These are phyloP conservation scores for Candida pseudoglaebosa DNA, from an alignment of 805 yeast species.

Conservation along the genomic window DNA sequence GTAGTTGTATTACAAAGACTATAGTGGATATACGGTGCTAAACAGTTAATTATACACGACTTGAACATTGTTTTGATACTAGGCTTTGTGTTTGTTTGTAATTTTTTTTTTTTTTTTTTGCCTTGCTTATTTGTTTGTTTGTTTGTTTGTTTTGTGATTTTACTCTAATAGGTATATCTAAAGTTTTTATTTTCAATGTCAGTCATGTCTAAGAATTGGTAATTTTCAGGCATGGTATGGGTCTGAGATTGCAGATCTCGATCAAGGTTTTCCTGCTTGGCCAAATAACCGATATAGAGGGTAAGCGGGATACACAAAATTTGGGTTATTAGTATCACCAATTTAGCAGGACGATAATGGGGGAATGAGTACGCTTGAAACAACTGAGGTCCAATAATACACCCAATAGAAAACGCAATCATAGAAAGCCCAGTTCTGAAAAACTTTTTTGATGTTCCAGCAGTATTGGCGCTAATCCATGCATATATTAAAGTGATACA, in stretches of 20 bases:
- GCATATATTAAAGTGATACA: conserved; percentile 55
- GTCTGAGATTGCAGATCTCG: conserved; percentile 32
- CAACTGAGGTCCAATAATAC: conserved; percentile 64
- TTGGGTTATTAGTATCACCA: conserved; percentile 50
- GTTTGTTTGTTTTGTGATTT: too few species aligned
- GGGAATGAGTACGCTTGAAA: conserved; percentile 54
- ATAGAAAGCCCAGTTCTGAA: conserved; percentile 55
- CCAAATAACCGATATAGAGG: conserved; percentile 38
- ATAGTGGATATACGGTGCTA: too few species aligned
- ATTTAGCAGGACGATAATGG: conserved; percentile 54
- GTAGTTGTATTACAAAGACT: too few species aligned
- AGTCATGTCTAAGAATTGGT: conserved; percentile 53
- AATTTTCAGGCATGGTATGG: conserved; percentile 23
- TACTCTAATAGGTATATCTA: conserved; percentile 48
- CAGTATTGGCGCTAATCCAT: conserved; percentile 61
- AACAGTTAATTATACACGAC: too few species aligned
- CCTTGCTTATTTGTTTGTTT: too few species aligned
- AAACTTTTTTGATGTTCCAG: conserved; percentile 74
- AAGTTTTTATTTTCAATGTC: conserved; percentile 56
- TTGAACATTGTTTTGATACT: too few species aligned
- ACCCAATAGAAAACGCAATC: conserved; percentile 65
- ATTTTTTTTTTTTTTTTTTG: too few species aligned
- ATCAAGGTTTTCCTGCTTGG: conserved; percentile 46
- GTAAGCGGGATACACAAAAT: conserved; percentile 43
- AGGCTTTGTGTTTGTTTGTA: too few species aligned